Percentiles rank a stretch among this genome's conserved stretches.
Evolutionary conservation across 306 rosid species (phyloP).

Genomic region (Potentilla sterilis): DNA sequence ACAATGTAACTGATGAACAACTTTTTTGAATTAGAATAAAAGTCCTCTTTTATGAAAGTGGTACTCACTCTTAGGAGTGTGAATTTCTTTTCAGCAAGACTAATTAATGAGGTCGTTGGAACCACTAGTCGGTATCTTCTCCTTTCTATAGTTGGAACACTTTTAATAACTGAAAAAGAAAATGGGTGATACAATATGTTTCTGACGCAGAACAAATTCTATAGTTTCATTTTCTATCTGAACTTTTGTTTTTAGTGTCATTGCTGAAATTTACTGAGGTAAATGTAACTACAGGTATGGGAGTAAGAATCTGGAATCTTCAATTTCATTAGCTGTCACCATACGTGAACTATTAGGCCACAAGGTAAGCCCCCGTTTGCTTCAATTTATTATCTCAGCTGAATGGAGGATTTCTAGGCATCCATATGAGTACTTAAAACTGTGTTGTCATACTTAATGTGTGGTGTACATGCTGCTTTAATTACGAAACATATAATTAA

Average conservation of each 20-base stretch:
- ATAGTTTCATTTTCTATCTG: slow-evolving; percentile 23
- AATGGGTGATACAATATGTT: not conserved
- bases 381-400: slow-evolving; percentile 6
- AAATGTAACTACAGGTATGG: slow-evolving; percentile 43
- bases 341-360: slow-evolving; percentile 54
- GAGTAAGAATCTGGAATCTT: slow-evolving; percentile 43
- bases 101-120: not conserved
- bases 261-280: slow-evolving; percentile 31
- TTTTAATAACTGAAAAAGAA: not conserved
- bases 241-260: slow-evolving; percentile 16
- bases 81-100: not conserved
- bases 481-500: not conserved
- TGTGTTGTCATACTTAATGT: not conserved
- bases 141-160: not conserved
- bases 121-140: not conserved
- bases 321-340: slow-evolving; percentile 53
- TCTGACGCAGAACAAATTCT: slow-evolving; percentile 10
- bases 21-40: not conserved
- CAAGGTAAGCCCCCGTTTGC: slow-evolving; percentile 53
- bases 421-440: not conserved
- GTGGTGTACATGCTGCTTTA: not conserved
- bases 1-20: not conserved
- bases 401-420: slow-evolving; percentile 6
- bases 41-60: not conserved
- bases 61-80: not conserved